These are phyloP conservation scores for Phytophthora rubi DNA, from an alignment of 352 stramenopile genomes.

Conservation along the genomic window DNA sequence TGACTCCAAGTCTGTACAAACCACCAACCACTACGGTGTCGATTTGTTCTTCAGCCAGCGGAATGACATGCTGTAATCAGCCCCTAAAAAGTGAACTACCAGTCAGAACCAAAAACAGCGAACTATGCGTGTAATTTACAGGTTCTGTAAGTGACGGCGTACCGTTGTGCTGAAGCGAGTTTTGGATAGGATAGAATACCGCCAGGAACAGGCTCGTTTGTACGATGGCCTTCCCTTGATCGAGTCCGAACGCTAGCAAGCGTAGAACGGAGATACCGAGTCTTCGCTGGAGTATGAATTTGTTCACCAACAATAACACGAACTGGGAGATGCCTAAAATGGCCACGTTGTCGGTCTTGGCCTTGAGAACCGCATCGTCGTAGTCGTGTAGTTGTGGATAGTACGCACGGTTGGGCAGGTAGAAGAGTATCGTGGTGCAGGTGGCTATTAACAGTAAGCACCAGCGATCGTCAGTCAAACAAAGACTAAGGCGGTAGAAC, in stretches of 20 bases:
- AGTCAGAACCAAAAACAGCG: no score
- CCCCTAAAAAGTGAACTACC: no score
- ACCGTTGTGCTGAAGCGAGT: neutral
- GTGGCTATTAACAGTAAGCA: neutral
- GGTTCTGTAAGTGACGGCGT: neutral
- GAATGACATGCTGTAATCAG: no score
- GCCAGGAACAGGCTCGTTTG: neutral
- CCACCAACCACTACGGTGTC: neutral
- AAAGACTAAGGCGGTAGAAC: neutral
- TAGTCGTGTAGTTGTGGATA: neutral
- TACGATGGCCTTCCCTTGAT: neutral
- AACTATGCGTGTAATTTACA: no score
- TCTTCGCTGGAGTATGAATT: neutral
- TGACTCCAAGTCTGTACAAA: conserved; percentile 56
- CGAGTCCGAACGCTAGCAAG: neutral
- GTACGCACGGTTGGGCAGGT: neutral
- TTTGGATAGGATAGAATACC: neutral
- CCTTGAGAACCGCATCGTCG: neutral
- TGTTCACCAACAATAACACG: neutral
- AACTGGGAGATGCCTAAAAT: neutral
- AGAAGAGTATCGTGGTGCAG: neutral
- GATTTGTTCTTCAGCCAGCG: no score
- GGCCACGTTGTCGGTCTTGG: neutral
- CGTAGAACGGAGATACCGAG: neutral
- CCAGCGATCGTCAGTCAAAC: neutral